Base-by-base conservation (phyloP, 2,329 filamentous ascomycete species). In the Simplicillium sp. region DNA sequence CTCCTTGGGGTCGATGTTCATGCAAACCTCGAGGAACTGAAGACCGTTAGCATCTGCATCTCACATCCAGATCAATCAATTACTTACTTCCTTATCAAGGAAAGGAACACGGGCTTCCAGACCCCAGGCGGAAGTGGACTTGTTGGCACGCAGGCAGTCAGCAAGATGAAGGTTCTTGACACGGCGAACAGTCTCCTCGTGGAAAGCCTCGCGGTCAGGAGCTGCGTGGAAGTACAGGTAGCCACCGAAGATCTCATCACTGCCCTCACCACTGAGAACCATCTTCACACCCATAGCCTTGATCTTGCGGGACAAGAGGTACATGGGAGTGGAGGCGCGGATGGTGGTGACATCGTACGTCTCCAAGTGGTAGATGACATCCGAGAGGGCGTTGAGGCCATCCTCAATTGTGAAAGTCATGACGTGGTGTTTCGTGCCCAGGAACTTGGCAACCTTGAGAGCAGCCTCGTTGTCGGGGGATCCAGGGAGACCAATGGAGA, bases 201-300 rank as follows among this genome's bases (percentile, higher is more conserved):
- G 92, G 73, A 98, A 94, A n/a, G 80, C 84, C 54, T 84, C 78
- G 71, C 84, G 90, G 72, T 87, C 76, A 16, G 92, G 92, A 2
- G 92, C 92, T 46, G 83, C 85, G 65, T 95, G 88, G 80, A 98
- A 98, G 75, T 98, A 98, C 15, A 98, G 80, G 66, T 98, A 98
- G 40, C 92, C 92, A 48, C 92, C 92, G 53, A 97, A 97, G 61
- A 96, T 96, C 69, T 98, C 92, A 63, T 98, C 92, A 56, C 85
- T 92, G 38, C 92, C 92, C 68, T 98, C 92, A 46, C 92, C 92
- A 56, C 85, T 94, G 47, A 98, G 76, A 43, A 98, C 92, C 92
- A 98, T 98, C 79, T 98, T 98, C 59, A 98, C 86, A 48, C 92
- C 92, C 82, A 96, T 90, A 29, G 89, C 92, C 75, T 98, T 98